These are phyloP conservation scores for Ilyonectria robusta DNA, from an alignment of 2,329 filamentous ascomycete species.

Conservation along the genomic window DNA sequence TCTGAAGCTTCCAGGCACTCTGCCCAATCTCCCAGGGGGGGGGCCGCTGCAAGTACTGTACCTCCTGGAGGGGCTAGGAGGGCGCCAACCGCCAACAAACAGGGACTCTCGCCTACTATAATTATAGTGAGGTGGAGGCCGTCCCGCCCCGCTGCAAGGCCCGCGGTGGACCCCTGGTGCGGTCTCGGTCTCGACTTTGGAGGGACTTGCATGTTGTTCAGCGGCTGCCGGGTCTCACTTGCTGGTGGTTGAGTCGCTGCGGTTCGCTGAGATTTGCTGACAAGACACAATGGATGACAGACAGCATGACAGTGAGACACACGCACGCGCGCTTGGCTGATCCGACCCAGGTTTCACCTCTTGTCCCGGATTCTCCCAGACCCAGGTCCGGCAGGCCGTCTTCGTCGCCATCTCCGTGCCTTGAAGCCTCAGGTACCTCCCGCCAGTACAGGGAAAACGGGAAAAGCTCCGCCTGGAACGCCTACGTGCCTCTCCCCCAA, in stretches of 20 bases:
- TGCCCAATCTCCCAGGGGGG: constrained; percentile 4
- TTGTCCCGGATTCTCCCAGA: not conserved
- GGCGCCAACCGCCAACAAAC: constrained; percentile 16
- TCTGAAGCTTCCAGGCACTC: not conserved
- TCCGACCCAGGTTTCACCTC: constrained; percentile 1
- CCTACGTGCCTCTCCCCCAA: constrained; percentile 20
- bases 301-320: not conserved
- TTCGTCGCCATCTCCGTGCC: not conserved
- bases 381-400: not conserved
- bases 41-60: not conserved
- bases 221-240: not conserved
- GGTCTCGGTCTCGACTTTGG: constrained; percentile 16
- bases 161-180: constrained; percentile 13
- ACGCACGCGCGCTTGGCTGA: not conserved
- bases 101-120: constrained; percentile 25
- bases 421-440: constrained; percentile 5
- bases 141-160: constrained; percentile 20
- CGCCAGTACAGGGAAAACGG: constrained; percentile 6
- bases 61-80: not conserved
- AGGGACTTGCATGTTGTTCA: not conserved
- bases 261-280: constrained; percentile 3
- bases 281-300: not conserved
- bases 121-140: constrained; percentile 25
- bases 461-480: constrained; percentile 8
- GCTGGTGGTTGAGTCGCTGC: not conserved